phyloP scores from a whole-genome alignment of 164 flowering plant species.

The Piper longum region DNA sequence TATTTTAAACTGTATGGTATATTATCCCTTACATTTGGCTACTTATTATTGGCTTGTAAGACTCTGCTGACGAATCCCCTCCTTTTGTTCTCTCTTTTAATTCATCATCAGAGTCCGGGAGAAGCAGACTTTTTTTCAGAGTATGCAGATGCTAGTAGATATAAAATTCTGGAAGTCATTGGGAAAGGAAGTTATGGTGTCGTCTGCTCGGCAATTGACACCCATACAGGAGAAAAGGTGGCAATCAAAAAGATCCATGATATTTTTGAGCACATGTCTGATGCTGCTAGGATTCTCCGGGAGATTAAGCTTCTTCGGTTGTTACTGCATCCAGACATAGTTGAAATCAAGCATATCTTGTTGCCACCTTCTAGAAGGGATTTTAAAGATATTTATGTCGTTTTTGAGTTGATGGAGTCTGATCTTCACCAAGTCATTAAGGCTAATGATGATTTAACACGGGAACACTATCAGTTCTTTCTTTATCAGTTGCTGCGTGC shows the following conservation, averaged over 20 bases:
- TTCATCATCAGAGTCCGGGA: slow-evolving; percentile 2
- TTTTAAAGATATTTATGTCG: too few relatives aligned
- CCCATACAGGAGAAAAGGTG: slow-evolving; percentile 14
- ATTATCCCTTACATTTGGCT: not conserved
- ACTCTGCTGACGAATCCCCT: not conserved
- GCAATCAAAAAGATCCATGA: slow-evolving; percentile 15
- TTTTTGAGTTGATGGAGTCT: slow-evolving; percentile 35
- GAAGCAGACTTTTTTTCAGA: slow-evolving; percentile 13
- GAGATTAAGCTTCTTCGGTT: slow-evolving; percentile 88
- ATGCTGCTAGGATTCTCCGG: slow-evolving; percentile 83
- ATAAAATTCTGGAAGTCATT: slow-evolving; percentile 6
- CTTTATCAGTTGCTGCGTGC: too few relatives aligned
- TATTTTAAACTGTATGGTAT: not conserved
- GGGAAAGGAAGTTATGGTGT: too few relatives aligned
- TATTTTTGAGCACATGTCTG: slow-evolving; percentile 19
- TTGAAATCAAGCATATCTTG: slow-evolving; percentile 87
- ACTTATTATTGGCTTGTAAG: too few relatives aligned
- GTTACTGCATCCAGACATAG: slow-evolving; percentile 83
- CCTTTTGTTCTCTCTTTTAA: too few relatives aligned
- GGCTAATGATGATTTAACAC: slow-evolving; percentile 81
- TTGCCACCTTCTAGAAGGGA: slow-evolving; percentile 20
- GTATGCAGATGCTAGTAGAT: slow-evolving; percentile 10
- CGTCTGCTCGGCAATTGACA: slow-evolving; percentile 9
- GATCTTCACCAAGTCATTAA: slow-evolving; percentile 91
- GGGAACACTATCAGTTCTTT: slow-evolving; percentile 70